A percentile compares a stretch with the other conserved stretches of the same genome.
phyloP scores from a whole-genome alignment of 805 yeast species.

The Hanseniaspora vineae region DNA sequence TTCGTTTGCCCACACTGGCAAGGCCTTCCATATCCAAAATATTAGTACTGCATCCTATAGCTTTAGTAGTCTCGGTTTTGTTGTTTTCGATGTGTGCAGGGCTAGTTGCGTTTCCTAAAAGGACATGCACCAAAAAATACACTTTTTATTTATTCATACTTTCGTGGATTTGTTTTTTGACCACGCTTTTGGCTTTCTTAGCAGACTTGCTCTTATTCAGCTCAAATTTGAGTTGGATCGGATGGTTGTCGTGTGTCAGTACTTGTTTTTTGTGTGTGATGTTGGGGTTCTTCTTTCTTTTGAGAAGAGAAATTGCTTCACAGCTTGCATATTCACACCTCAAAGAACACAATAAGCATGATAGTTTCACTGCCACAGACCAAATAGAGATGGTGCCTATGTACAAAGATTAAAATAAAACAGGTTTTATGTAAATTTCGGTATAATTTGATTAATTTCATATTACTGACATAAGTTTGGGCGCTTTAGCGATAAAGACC shows the following conservation, averaged over 20 bases:
- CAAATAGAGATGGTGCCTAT: no score
- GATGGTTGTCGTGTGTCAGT: conserved; percentile 51
- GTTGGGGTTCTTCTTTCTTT: background rate
- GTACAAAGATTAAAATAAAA: background rate
- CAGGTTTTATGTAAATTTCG: background rate
- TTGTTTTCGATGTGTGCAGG: background rate
- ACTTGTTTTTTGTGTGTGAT: background rate
- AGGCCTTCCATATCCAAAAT: conserved; percentile 45
- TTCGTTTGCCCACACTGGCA: conserved; percentile 41
- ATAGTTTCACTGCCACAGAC: no score
- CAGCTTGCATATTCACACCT: background rate
- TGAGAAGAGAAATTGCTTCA: background rate
- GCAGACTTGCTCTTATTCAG: conserved; percentile 73
- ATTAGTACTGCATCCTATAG: conserved; percentile 54
- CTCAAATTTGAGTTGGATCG: conserved; percentile 65
- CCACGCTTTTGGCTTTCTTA: conserved; percentile 59
- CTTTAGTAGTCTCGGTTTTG: conserved; percentile 42
- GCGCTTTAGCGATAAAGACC: no score
- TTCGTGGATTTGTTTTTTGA: conserved; percentile 55
- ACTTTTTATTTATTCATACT: conserved; percentile 42
- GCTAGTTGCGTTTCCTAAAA: background rate
- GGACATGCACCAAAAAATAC: conserved; percentile 26
- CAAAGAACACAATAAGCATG: background rate
- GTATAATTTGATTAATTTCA: no score
- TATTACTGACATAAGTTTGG: no score